Evolutionary conservation across 148 eudicot species (phyloP), one percentile per base, ranked within the genome.

Genomic region (Mesembryanthemum crystallinum): DNA sequence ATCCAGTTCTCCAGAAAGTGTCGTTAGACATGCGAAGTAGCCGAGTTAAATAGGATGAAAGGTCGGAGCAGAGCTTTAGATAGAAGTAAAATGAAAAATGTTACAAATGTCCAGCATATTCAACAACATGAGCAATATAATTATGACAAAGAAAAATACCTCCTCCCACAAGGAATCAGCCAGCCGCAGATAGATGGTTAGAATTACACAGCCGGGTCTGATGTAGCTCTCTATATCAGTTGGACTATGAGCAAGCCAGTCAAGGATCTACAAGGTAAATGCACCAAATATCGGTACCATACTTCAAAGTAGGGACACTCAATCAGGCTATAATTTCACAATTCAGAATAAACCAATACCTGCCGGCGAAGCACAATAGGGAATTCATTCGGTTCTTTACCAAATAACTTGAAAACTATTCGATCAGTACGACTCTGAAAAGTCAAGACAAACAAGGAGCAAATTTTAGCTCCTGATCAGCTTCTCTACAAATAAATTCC

Each of bases 211-310:
- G 47, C 98, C 98, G 80, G 98, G 98, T 83, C 92, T 87, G 49
- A 93, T 93, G 81, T 90, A 89, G 85, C 98, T 89, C 73, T 93
- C 96, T 42, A 93, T 85, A 32, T 93, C 98, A 64, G 93, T 86
- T 52, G 98, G 98, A 86, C 90, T 93, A 81, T 84, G 86, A 30
- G 95, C 87, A 49, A 93, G 83, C 96, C 98, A 93, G 77, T 86
- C 96, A 68, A 93, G 90, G 73, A 93, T 93, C 98, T 93, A 84
- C 62, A 83, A 30, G 52, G 33, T 30, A 27, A 15, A 73, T 29
- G 64, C 4, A 58, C n/a, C 54, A 67, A 51, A 67, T 30, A 32
- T 58, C 45, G 62, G 59, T 27, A 71, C 63, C 5, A 28, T 27
- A 11, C 12, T 39, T 42, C 20, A 35, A 43, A 8, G 61, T n/a